phyloP scores from a whole-genome alignment of 192 early-diverging fungal species.

The Diversispora eburnea region DNA sequence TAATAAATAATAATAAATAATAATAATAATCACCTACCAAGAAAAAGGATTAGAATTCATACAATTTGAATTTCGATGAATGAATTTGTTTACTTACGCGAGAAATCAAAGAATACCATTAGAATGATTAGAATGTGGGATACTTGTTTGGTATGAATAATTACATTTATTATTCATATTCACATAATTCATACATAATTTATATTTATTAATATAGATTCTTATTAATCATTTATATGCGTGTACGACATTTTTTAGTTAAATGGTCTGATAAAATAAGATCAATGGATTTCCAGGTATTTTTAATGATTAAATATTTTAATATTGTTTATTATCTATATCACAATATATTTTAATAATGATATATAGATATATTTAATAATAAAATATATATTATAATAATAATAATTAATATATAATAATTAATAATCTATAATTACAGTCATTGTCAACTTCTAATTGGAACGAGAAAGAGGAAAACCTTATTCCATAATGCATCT shows the following conservation, averaged over 20 bases:
- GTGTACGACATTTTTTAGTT: constrained; percentile 96
- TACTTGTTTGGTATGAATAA: constrained; percentile 72
- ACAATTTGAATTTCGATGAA: constrained; percentile 99
- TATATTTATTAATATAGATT: too few relatives aligned
- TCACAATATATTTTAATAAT: background rate
- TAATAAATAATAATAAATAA: too few relatives aligned
- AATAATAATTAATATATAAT: too few relatives aligned
- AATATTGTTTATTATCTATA: background rate
- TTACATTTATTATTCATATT: too few relatives aligned
- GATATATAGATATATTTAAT: constrained; percentile 65
- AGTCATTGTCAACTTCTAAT: constrained; percentile 76
- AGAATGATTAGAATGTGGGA: constrained; percentile 99
- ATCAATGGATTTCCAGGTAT: constrained; percentile 85
- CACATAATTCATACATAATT: too few relatives aligned
- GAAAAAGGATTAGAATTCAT: constrained; percentile 93
- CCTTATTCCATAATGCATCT: constrained; percentile 87
- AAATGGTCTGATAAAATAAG: constrained; percentile 87
- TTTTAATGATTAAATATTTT: background rate
- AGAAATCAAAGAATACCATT: constrained; percentile 81
- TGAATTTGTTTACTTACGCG: constrained; percentile 98
- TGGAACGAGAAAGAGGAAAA: constrained; percentile 96
- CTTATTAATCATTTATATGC: constrained; percentile 85
- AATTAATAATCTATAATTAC: too few relatives aligned
- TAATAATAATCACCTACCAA: constrained; percentile 34
- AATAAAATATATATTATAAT: too few relatives aligned